phyloP scores from a whole-genome alignment of 2,329 filamentous ascomycete genomes.

The Lojkania enalia region DNA sequence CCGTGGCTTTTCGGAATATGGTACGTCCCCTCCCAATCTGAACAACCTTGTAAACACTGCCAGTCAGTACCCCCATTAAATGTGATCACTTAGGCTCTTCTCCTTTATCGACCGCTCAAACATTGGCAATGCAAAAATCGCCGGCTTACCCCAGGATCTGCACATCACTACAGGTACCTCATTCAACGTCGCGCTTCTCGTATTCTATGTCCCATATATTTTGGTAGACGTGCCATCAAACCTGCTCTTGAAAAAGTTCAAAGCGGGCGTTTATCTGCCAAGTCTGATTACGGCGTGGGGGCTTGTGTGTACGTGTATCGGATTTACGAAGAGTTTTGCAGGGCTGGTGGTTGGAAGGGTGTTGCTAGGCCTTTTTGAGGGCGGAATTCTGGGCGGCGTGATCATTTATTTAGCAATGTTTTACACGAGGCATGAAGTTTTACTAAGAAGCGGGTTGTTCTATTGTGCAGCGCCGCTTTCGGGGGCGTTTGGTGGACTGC shows the following conservation, averaged over 20 bases:
- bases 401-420: constrained; percentile 50
- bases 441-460: constrained; percentile 47
- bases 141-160: constrained; percentile 47
- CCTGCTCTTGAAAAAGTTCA: constrained; percentile 46
- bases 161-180: constrained; percentile 43
- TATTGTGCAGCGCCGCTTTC: constrained; percentile 44
- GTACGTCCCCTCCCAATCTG: no score
- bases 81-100: no score
- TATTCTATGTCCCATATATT: constrained; percentile 52
- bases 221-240: constrained; percentile 48
- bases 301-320: constrained; percentile 45
- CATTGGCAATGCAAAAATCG: constrained; percentile 50
- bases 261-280: constrained; percentile 48
- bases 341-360: constrained; percentile 47
- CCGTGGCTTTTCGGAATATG: constrained; percentile 53
- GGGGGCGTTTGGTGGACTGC: constrained; percentile 49
- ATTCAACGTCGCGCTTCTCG: constrained; percentile 50
- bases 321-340: constrained; percentile 46
- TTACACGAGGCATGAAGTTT: constrained; percentile 46
- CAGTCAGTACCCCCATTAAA: no score
- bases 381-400: constrained; percentile 47
- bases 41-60: no score
- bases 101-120: constrained; percentile 47
- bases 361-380: constrained; percentile 49
- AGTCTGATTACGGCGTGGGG: constrained; percentile 47